Percentiles rank a stretch among this genome's conserved stretches.
phyloP scores from a whole-genome alignment of 139 green algal genomes.

The Volvox reticuliferus region DNA sequence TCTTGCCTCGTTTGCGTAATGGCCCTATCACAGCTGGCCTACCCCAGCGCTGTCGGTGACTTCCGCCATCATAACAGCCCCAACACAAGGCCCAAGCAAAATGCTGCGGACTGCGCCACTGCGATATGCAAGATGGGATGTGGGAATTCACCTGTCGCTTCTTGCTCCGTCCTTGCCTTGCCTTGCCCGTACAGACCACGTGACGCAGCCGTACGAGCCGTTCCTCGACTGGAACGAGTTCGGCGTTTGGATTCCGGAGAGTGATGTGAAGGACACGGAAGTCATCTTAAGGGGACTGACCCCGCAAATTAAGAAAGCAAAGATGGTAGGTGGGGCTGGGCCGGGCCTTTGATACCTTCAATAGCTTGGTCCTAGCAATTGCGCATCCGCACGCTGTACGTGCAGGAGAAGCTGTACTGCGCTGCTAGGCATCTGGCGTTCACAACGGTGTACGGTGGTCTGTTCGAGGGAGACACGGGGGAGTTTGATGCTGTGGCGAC shows the following conservation, averaged over 20 bases:
- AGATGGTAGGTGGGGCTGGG: conserved; percentile 30
- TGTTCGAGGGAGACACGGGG: conserved; percentile 23
- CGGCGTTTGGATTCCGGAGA: conserved; percentile 36
- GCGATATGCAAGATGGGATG: too few species aligned
- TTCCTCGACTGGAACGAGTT: conserved; percentile 50
- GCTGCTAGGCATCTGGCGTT: conserved; percentile 5
- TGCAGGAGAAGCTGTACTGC: conserved; percentile 36
- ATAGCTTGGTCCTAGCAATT: too few species aligned
- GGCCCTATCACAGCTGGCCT: too few species aligned
- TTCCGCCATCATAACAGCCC: too few species aligned
- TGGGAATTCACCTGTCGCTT: too few species aligned
- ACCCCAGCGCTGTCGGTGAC: too few species aligned
- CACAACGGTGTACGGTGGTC: conserved; percentile 4
- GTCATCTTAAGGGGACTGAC: conserved; percentile 31
- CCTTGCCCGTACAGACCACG: conserved; percentile 21
- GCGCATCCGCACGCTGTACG: too few species aligned
- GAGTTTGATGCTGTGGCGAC: conserved; percentile 23
- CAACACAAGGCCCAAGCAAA: too few species aligned
- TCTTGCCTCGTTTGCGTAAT: too few species aligned
- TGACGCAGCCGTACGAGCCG: conserved; percentile 31
- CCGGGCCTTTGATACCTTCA: too few species aligned
- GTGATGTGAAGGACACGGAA: neutral
- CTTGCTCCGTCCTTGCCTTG: too few species aligned
- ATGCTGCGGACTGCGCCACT: too few species aligned
- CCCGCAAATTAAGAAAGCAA: neutral